phyloP scores from a whole-genome alignment of 2,329 filamentous ascomycete genomes.

The Exserohilum turcica region DNA sequence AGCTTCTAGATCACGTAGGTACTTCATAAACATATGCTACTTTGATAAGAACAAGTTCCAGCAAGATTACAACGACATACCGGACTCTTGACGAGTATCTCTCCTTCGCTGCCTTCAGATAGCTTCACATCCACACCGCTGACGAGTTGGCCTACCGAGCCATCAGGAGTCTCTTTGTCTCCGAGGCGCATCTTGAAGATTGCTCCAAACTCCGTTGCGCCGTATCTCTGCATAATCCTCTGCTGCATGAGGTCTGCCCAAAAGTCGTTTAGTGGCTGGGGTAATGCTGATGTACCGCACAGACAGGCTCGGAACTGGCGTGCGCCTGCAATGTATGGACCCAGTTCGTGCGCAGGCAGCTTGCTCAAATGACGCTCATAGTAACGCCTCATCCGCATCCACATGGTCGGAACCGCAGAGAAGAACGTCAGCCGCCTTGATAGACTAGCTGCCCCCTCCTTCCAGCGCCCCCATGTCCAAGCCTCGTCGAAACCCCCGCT shows the following conservation, averaged over 20 bases:
- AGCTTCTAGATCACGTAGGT: conserved; percentile 50
- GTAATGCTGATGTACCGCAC: conserved; percentile 57
- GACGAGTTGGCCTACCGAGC: conserved; percentile 45
- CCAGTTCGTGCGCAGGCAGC: conserved; percentile 33
- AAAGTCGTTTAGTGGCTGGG: conserved; percentile 57
- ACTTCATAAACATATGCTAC: conserved; percentile 51
- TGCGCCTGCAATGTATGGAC: conserved; percentile 52
- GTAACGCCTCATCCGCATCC: conserved; percentile 43
- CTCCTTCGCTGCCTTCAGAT: conserved; percentile 55
- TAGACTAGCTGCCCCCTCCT: conserved; percentile 31
- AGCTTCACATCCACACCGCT: conserved; percentile 51
- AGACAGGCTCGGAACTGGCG: conserved; percentile 50
- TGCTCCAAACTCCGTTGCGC: conserved; percentile 53
- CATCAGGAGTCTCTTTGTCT: conserved; percentile 34
- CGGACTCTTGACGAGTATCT: conserved; percentile 51
- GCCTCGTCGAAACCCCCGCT: conserved; percentile 44
- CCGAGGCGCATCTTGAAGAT: conserved; percentile 50
- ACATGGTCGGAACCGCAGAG: conserved; percentile 46
- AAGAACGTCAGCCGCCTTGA: conserved; percentile 40
- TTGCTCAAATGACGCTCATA: conserved; percentile 46
- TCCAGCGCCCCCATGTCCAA: conserved; percentile 46
- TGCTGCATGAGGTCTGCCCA: conserved; percentile 54
- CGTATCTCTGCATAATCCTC: conserved; percentile 52
- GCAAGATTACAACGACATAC: conserved; percentile 16
- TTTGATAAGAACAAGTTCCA: not conserved